phyloP scores from a whole-genome alignment of 768 basidiomycete species.

The Boletus bicolor region DNA sequence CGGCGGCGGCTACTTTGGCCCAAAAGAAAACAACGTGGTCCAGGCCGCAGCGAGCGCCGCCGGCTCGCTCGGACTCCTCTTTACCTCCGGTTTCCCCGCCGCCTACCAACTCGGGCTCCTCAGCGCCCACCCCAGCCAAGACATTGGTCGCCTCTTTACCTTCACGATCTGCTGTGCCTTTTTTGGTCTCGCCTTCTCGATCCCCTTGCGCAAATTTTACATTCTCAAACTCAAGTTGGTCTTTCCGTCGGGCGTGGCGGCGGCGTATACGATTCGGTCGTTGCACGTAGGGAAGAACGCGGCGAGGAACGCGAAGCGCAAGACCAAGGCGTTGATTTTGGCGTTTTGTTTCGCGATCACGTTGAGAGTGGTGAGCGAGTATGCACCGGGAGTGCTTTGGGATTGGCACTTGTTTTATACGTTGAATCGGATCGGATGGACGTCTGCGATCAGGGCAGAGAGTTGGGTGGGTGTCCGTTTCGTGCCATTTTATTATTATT shows the following conservation, averaged over 20 bases:
- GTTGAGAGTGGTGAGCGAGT: slow-evolving; percentile 53
- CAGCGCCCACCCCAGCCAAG: slow-evolving; percentile 42
- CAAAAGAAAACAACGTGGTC: slow-evolving; percentile 51
- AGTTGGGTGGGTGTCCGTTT: slow-evolving; percentile 45
- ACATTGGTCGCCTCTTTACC: slow-evolving; percentile 55
- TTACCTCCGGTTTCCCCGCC: slow-evolving; percentile 58
- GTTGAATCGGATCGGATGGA: slow-evolving; percentile 56
- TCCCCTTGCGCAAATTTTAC: slow-evolving; percentile 59
- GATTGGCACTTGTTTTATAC: slow-evolving; percentile 69
- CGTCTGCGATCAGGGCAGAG: slow-evolving; percentile 54
- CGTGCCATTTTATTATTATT: not conserved
- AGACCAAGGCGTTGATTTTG: slow-evolving; percentile 48
- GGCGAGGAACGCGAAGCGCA: slow-evolving; percentile 51
- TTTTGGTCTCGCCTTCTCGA: slow-evolving; percentile 66
- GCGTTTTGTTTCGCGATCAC: slow-evolving; percentile 47
- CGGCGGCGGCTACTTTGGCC: slow-evolving; percentile 54
- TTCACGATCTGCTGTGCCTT: slow-evolving; percentile 53
- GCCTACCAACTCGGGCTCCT: slow-evolving; percentile 55
- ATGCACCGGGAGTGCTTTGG: slow-evolving; percentile 57
- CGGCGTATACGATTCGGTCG: slow-evolving; percentile 62
- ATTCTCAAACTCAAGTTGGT: slow-evolving; percentile 60
- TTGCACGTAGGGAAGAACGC: slow-evolving; percentile 51
- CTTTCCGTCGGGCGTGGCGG: slow-evolving; percentile 65
- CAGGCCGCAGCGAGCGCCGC: slow-evolving; percentile 37
- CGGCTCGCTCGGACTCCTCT: slow-evolving; percentile 57